Evolutionary conservation across 2,329 filamentous ascomycete species (phyloP).

Genomic region (Teratosphaeriaceae sp.): DNA sequence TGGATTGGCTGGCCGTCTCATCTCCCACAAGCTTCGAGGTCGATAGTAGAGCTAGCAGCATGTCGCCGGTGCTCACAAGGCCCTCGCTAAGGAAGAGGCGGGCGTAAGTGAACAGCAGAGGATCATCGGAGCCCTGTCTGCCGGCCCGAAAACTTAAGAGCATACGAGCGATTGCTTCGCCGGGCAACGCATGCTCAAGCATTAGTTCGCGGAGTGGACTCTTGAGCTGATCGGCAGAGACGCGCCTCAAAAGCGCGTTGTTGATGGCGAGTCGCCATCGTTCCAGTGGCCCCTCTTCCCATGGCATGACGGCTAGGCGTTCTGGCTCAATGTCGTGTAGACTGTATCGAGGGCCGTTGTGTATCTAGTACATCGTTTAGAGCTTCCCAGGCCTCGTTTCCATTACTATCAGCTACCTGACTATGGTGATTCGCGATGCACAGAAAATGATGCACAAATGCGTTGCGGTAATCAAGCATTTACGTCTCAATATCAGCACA

Average conservation of each 20-base stretch:
- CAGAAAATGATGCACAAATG: too few species aligned
- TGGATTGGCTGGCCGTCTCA: neutral
- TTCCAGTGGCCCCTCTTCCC: slow-evolving; percentile 12
- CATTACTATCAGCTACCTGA: too few species aligned
- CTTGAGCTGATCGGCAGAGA: slow-evolving; percentile 7
- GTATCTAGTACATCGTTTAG: too few species aligned
- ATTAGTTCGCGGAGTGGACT: slow-evolving; percentile 14
- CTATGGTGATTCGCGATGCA: too few species aligned
- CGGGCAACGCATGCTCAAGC: slow-evolving; percentile 7
- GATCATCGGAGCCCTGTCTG: slow-evolving; percentile 20
- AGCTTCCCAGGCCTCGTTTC: too few species aligned
- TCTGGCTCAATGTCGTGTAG: neutral
- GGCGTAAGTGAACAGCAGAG: slow-evolving; percentile 24
- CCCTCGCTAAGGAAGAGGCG: slow-evolving; percentile 18
- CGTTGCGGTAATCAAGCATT: too few species aligned
- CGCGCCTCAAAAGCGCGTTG: slow-evolving; percentile 12
- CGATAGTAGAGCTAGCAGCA: slow-evolving; percentile 24
- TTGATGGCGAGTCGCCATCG: slow-evolving; percentile 16
- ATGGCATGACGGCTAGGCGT: too few species aligned
- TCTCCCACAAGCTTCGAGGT: slow-evolving; percentile 16
- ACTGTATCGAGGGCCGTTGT: too few species aligned
- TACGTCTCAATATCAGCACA: too few species aligned
- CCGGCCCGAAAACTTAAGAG: slow-evolving; percentile 19
- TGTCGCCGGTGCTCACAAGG: slow-evolving; percentile 20
- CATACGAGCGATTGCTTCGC: slow-evolving; percentile 16